Percentiles rank a stretch among this genome's conserved stretches.
Conservation (phyloP, 768 basidiomycete genomes). For the Suillus decipiens region DNA sequence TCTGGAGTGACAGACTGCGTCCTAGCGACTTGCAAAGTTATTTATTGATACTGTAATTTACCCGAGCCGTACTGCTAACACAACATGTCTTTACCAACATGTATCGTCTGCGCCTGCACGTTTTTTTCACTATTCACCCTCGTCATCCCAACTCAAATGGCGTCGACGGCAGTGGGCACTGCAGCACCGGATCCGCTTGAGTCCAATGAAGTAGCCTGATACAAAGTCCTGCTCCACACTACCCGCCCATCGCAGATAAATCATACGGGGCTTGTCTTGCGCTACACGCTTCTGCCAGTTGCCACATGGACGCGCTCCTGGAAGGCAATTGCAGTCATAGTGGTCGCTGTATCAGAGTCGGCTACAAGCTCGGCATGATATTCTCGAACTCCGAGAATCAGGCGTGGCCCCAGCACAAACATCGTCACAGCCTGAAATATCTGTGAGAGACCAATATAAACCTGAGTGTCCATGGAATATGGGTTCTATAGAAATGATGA, state of each 20-base stretch:
- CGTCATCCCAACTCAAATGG: too few relatives aligned
- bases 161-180: too few relatives aligned
- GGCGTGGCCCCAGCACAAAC: neutral
- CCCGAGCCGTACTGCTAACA: too few relatives aligned
- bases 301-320: neutral
- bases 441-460: neutral
- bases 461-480: too few relatives aligned
- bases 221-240: neutral
- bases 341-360: neutral
- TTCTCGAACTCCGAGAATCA: neutral
- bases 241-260: neutral
- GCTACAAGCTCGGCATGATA: neutral
- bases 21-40: too few relatives aligned
- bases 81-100: too few relatives aligned
- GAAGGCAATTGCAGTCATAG: neutral
- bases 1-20: too few relatives aligned
- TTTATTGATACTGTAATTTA: too few relatives aligned
- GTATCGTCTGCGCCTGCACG: too few relatives aligned
- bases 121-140: too few relatives aligned
- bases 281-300: neutral
- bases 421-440: neutral
- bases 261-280: neutral
- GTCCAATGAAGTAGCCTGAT: too few relatives aligned
- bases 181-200: too few relatives aligned
- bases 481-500: neutral